Conservation (phyloP, 371 early-diverging fungal genomes). For the Mortierella sp. region DNA sequence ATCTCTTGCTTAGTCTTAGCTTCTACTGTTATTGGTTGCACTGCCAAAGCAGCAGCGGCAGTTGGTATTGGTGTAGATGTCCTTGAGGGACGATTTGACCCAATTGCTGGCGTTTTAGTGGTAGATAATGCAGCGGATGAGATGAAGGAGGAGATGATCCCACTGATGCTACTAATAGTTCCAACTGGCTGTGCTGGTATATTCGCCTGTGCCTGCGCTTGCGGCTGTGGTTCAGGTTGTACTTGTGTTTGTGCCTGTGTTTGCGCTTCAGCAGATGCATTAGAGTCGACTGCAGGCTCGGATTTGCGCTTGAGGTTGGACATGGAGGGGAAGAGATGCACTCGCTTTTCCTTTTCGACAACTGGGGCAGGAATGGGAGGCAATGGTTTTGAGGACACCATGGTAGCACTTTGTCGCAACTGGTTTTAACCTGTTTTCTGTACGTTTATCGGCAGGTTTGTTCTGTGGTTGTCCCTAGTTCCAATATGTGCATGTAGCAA, state of each 20-base stretch:
- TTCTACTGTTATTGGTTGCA: not conserved
- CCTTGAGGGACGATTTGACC: constrained; percentile 17
- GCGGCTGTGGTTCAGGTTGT: not conserved
- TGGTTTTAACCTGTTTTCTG: not conserved
- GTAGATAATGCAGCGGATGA: constrained; percentile 10
- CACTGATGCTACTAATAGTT: constrained; percentile 26
- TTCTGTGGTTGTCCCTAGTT: too few relatives aligned
- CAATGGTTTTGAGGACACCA: constrained; percentile 48
- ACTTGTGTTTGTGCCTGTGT: too few relatives aligned
- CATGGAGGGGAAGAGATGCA: constrained; percentile 32
- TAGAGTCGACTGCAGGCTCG: constrained; percentile 10
- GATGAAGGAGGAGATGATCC: constrained; percentile 29
- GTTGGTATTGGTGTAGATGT: constrained; percentile 21
- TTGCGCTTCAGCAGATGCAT: not conserved
- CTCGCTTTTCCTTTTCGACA: constrained; percentile 31
- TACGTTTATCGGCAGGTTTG: not conserved
- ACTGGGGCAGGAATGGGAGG: constrained; percentile 41
- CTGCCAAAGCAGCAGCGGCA: not conserved
- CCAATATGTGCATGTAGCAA: too few relatives aligned
- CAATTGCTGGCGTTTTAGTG: constrained; percentile 6
- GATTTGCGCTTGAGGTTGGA: constrained; percentile 29
- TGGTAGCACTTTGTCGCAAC: not conserved
- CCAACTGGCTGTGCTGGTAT: constrained; percentile 7
- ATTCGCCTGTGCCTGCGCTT: constrained; percentile 2
- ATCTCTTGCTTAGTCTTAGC: not conserved